Conservation (phyloP, 768 basidiomycete genomes). For the Suillus fuscotomentosus region DNA sequence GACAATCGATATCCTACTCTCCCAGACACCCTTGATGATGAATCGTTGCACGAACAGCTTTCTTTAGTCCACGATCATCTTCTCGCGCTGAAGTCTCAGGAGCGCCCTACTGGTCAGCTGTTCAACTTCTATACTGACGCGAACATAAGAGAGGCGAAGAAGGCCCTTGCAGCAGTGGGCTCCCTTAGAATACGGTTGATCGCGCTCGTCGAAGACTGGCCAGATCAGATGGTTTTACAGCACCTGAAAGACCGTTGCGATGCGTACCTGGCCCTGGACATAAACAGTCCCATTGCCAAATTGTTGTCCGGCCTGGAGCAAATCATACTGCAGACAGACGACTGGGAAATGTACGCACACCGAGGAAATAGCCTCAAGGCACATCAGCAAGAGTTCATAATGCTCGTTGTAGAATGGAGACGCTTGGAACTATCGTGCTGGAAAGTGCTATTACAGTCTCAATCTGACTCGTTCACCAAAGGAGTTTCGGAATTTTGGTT, state of each 20-base stretch:
- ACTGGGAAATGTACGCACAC: constrained; percentile 98
- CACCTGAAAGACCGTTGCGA: constrained; percentile 75
- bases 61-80: constrained; percentile 44
- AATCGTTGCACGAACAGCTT: constrained; percentile 53
- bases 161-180: constrained; percentile 50
- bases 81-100: constrained; percentile 26
- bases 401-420: constrained; percentile 86
- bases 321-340: constrained; percentile 81
- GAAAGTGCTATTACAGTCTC: constrained; percentile 74
- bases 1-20: constrained; percentile 28
- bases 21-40: constrained; percentile 46
- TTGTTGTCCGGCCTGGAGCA: constrained; percentile 83
- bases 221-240: constrained; percentile 96
- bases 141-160: constrained; percentile 72
- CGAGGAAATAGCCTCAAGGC: constrained; percentile 76
- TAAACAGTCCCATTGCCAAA: constrained; percentile 76
- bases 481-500: constrained; percentile 83
- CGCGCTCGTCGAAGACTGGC: constrained; percentile 76
- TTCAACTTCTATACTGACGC: constrained; percentile 81
- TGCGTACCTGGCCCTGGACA: constrained; percentile 54
- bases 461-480: constrained; percentile 47
- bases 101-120: constrained; percentile 19
- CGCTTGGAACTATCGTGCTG: constrained; percentile 87
- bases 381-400: constrained; percentile 63
- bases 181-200: constrained; percentile 53